Base-by-base conservation (phyloP, 441 rosid genomes). In the Oxalis stricta region DNA sequence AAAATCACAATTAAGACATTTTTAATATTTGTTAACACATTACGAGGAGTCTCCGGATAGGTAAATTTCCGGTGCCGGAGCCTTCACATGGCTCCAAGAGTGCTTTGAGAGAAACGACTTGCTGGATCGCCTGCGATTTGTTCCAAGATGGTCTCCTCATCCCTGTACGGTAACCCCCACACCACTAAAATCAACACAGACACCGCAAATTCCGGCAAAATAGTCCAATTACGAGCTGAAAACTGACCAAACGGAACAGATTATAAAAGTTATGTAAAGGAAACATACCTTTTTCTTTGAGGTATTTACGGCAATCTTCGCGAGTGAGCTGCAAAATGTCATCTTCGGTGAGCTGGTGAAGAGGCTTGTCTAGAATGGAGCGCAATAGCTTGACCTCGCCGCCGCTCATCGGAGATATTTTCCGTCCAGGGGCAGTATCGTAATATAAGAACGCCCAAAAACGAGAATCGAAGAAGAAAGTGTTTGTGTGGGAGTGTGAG, bases 61-160 rank as follows among this genome's bases (percentile, higher is more conserved):
- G n/a, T n/a, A n/a, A n/a, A n/a, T n/a, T 64, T 14, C 75, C 76
- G 59, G 79, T 77, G 56, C 77, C 84, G 58, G 96, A 71, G 38
- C 84, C 93, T 13, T 67, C 76, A 18, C 60, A 66, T 12, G 82
- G 68, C 22, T 85, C 98, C 9, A 70, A 78, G 17, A 91, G 68
- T 38, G 93, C 86, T 66, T 91, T 91, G 35, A 91, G 89, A 2
- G 87, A 91, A 17, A 91, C 56, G 20, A 91, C 98, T 65, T 91
- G 98, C 76, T 91, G 95, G 77, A 91, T 82, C 74, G 98, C 96
- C 67, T 91, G 98, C 49, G 98, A 85, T 68, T 91, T 85, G 87
- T 91, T 91, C 98, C 98, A 91, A 4, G 98, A 91, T 20, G 98
- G 98, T 35, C 85, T 72, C 15, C 98, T 76, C 98, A 91, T 91